Evolutionary conservation across 371 early-diverging fungal species (phyloP), one percentile per base, ranked within the genome.

Genomic region (Chytridium lagenaria): DNA sequence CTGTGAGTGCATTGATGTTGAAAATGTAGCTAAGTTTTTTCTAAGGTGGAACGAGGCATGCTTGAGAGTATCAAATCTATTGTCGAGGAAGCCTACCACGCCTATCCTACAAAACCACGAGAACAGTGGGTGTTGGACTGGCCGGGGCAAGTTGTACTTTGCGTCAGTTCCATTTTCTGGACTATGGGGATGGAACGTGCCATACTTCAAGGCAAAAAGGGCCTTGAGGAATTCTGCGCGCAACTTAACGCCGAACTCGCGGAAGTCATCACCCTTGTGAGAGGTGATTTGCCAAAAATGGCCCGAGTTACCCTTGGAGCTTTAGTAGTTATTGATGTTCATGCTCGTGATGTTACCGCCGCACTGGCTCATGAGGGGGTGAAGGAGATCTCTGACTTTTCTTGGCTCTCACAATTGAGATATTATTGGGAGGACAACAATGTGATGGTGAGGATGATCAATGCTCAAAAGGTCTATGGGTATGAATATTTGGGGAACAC

Each of bases 401-500:
- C 79, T 2, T 88, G 88, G 88, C 78, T 86, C 1, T 74, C 85
- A n/a, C 88, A 88, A 71, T 67, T 88, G 67, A 55, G 88, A 40
- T 88, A 88, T 59, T 88, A 88, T 69, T 86, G 85, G 82, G 83
- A 88, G 69, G 79, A 84, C n/a, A 70, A 78, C 15, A 76, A 81
- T 39, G 85, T 88, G 30, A 73, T 80, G 52, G 88, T 88, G n/a
- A 63, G 76, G 36, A 88, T 88, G 88, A 85, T 88, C 51, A 88
- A 88, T 67, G 83, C 88, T 0, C 77, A 81, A 33, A 84, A 83
- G 68, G 67, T 71, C 40, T 88, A 88, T 71, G 88, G 88, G 0
- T 86, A 86, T 69, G 88, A 88, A 72, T 88, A 88, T 73, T 71
- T 88, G 7, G 88, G 88, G 22, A 88, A 88, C 70, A 81, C 82